Evolutionary conservation across 2,329 filamentous ascomycete species (phyloP).

Genomic region (Diaporthe velutina): DNA sequence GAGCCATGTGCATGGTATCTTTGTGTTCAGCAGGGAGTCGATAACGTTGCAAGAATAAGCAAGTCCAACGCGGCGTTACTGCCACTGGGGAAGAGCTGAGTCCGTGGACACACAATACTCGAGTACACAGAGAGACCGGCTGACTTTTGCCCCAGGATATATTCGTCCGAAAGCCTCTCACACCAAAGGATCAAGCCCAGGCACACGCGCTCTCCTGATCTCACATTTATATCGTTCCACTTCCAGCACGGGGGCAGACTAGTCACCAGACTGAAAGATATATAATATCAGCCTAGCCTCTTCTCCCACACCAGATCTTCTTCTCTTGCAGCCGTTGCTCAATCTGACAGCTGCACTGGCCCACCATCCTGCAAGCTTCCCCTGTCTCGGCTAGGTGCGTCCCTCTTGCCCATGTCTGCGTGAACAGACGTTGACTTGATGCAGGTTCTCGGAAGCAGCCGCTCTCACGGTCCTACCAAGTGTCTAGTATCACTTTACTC

Average conservation of each 20-base stretch:
- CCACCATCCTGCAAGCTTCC: slow-evolving; percentile 26
- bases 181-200: slow-evolving; percentile 17
- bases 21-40: slow-evolving; percentile 14
- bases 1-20: background rate
- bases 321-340: slow-evolving; percentile 14
- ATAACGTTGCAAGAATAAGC: background rate
- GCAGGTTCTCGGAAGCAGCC: slow-evolving; percentile 8
- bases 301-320: slow-evolving; percentile 8
- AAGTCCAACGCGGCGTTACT: background rate
- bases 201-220: slow-evolving; percentile 30
- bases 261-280: slow-evolving; percentile 35
- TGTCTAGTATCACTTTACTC: background rate
- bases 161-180: slow-evolving; percentile 16
- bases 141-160: slow-evolving; percentile 15
- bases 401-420: background rate
- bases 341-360: slow-evolving; percentile 28
- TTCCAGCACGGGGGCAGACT: slow-evolving; percentile 2
- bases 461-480: background rate
- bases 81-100: background rate
- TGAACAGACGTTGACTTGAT: slow-evolving; percentile 1
- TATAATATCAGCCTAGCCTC: slow-evolving; percentile 37
- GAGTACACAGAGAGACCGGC: background rate
- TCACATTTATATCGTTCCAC: slow-evolving; percentile 33
- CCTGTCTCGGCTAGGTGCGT: slow-evolving; percentile 30
- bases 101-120: background rate